Base-by-base conservation (phyloP, 1,284 basidiomycete species). In the Spongispora temasekensis region DNA sequence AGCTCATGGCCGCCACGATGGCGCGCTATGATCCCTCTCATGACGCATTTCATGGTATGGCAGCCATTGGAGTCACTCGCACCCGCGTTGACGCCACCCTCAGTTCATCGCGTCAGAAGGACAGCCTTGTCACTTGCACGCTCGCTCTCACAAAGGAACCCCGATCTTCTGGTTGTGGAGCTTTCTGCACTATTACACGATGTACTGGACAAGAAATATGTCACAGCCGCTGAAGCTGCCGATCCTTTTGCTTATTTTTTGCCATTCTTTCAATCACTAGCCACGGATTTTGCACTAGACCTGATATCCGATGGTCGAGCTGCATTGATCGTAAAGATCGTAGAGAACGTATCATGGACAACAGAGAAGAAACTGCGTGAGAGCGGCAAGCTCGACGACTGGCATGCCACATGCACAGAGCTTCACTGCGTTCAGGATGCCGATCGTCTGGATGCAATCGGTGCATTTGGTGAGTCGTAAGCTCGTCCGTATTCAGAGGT, bases 341-440 rank as follows among this genome's bases (percentile, higher is more conserved):
- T 97, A 34, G 89, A 92, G 48, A 90, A 90, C 66, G 90, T 97
- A 4, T 92, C 89, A 0, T 97, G 93, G 90, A 88, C 84, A 50
- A 95, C 91, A 6, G 95, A 97, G 75, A 89, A 87, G 71, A 87
- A 82, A 67, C 76, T 92, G 17, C 79, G 83, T 13, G 79, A 81
- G 31, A 73, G 76, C 4, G 85, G 83, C 0, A 61, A 76, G 56
- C 86, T 90, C 79, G 83, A 81, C 2, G 75, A 80, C 30, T 96
- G 94, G 94, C 89, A 96, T 61, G 73, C 83, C 2, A 72, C 75
- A n/a, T 96, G 93, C 67, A 59, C 80, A 1, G 95, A 97, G 71
- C 81, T 97, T 51, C 90, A 93, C 71, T 95, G 92, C 62, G 94
- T 97, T 0, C 94, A 96, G 73, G 95, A 98, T 72, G 94, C 94